phyloP scores from a whole-genome alignment of 2,329 filamentous ascomycete species.

The Exophiala bonariae region DNA sequence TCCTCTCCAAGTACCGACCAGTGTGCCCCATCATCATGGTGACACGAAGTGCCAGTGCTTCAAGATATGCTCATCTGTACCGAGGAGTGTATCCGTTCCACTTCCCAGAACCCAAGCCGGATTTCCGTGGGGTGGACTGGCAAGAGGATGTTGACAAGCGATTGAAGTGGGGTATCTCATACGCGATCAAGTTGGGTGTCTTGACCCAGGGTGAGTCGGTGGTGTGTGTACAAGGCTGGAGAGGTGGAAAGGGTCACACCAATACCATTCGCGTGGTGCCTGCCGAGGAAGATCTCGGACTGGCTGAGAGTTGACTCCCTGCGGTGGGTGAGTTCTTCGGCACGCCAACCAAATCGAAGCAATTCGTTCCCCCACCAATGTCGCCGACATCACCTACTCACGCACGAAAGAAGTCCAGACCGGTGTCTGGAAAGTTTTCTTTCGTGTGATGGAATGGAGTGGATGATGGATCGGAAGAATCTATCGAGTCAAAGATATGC shows the following conservation, averaged over 20 bases:
- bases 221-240: slow-evolving; percentile 68
- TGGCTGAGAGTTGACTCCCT: slow-evolving; percentile 26
- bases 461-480: too few relatives aligned
- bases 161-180: slow-evolving; percentile 92
- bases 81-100: slow-evolving; percentile 97
- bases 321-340: slow-evolving; percentile 17
- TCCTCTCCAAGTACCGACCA: slow-evolving; percentile 96
- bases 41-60: slow-evolving; percentile 79
- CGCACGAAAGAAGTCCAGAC: slow-evolving; percentile 10
- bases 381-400: slow-evolving; percentile 12
- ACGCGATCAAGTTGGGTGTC: slow-evolving; percentile 79
- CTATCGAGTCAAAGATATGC: too few relatives aligned
- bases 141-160: slow-evolving; percentile 98
- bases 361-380: slow-evolving; percentile 15
- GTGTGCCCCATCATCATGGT: slow-evolving; percentile 99
- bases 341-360: slow-evolving; percentile 14
- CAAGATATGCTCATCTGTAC: slow-evolving; percentile 90
- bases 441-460: too few relatives aligned
- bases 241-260: slow-evolving; percentile 67
- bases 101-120: slow-evolving; percentile 89
- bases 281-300: slow-evolving; percentile 40
- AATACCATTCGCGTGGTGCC: slow-evolving; percentile 60
- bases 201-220: slow-evolving; percentile 74
- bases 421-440: not conserved
- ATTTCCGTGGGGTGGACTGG: slow-evolving; percentile 78